These are phyloP conservation scores for Globisporangium spiculum DNA, from an alignment of 352 stramenopile genomes.

Conservation along the genomic window DNA sequence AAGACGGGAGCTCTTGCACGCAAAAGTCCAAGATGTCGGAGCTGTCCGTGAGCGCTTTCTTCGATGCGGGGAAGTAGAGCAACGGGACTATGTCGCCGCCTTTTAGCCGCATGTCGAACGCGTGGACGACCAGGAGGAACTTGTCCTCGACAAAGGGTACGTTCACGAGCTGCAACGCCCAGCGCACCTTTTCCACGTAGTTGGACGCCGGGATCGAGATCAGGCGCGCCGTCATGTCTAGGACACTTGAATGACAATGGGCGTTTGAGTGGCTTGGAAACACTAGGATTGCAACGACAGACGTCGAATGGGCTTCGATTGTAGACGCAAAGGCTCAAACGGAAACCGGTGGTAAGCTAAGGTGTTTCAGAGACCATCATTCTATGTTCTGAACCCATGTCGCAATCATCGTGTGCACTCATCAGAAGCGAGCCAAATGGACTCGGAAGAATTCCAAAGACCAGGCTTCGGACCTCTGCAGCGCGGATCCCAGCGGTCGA, in stretches of 20 bases:
- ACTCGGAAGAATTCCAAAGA: no score
- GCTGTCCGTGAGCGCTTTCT: constrained; percentile 33
- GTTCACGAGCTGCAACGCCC: constrained; percentile 35
- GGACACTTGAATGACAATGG: neutral
- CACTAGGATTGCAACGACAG: neutral
- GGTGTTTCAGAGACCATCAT: neutral
- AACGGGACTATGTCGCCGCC: constrained; percentile 38
- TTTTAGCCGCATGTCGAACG: constrained; percentile 36
- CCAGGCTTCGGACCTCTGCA: neutral
- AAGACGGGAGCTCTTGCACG: constrained; percentile 19
- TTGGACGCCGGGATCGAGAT: constrained; percentile 45
- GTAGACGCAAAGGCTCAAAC: neutral
- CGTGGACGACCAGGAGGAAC: constrained; percentile 35
- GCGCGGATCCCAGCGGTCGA: no score
- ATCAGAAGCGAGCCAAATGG: neutral
- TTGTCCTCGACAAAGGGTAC: constrained; percentile 44
- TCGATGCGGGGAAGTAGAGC: constrained; percentile 19
- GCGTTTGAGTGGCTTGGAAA: neutral
- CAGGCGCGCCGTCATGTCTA: constrained; percentile 23
- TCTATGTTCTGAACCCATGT: neutral
- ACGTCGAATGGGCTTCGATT: neutral
- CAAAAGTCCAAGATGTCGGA: constrained; percentile 38
- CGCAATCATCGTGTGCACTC: constrained; percentile 3
- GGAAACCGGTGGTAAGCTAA: neutral
- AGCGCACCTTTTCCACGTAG: constrained; percentile 55